Conservation (phyloP, 352 stramenopile species). For the Phytophthora constricta region DNA sequence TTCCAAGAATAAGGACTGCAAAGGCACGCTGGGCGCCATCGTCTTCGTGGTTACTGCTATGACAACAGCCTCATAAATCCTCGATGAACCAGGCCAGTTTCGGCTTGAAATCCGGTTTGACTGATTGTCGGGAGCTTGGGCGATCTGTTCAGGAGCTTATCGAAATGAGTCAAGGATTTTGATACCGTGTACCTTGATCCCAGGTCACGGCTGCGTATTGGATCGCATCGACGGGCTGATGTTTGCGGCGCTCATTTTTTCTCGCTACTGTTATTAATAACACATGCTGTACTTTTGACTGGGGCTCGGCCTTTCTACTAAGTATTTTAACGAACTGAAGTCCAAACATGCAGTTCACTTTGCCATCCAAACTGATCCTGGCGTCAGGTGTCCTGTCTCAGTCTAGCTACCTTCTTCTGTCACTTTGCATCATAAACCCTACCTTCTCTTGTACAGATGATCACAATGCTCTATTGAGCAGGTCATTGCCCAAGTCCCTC, state of each 20-base stretch:
- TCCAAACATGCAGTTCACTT: too few relatives aligned
- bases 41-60: slow-evolving; percentile 84
- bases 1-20: slow-evolving; percentile 96
- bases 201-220: slow-evolving; percentile 94
- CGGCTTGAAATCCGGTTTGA: slow-evolving; percentile 78
- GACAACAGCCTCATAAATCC: slow-evolving; percentile 57
- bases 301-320: too few relatives aligned
- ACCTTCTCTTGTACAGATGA: too few relatives aligned
- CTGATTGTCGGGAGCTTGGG: slow-evolving; percentile 94
- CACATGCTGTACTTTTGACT: too few relatives aligned
- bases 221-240: slow-evolving; percentile 96
- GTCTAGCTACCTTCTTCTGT: too few relatives aligned
- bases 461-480: background rate
- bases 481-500: slow-evolving; percentile 12
- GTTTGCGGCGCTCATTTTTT: slow-evolving; percentile 78
- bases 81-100: slow-evolving; percentile 72
- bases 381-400: slow-evolving; percentile 18
- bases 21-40: slow-evolving; percentile 91
- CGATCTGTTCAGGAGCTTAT: slow-evolving; percentile 94
- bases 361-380: slow-evolving; percentile 2
- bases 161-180: slow-evolving; percentile 97
- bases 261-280: too few relatives aligned
- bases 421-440: background rate
- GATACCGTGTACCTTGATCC: slow-evolving; percentile 93
- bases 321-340: background rate